Base-by-base conservation (phyloP, 192 early-diverging fungal genomes). In the Coemansia sp. region DNA sequence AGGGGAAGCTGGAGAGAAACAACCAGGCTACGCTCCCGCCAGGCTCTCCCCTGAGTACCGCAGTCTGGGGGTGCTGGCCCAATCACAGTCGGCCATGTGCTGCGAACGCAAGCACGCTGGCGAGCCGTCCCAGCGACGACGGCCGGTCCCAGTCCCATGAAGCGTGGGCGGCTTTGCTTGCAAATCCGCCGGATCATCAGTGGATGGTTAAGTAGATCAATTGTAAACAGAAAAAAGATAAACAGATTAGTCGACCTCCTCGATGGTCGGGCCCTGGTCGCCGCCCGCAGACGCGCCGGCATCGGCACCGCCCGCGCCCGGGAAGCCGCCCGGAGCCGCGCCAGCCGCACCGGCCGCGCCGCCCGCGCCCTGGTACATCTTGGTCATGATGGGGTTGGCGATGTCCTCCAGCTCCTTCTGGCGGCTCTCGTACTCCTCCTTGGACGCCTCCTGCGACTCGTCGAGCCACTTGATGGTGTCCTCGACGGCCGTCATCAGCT, bases 371-470 rank as follows among this genome's bases (percentile, higher is more conserved):
- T 87, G 83, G 82, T 98, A 97, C 71, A 98, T 69, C 81, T 90
- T 92, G 72, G 79, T 87, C 90, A 97, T 97, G 85, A 99, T 96
- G 62, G 94, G 93, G 86, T 95, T 94, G 63, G 93, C 92, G 54
- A 90, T 60, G 63, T 82, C 82, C 82, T 97, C 92, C 46, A 99
- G 84, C 61, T 93, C 87, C 87, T 96, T 97, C 82, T 94, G 90
- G 71, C 84, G 84, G 67, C 81, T 62, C 79, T 97, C 93, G 74
- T 89, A 97, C 84, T 99, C 96, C 78, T 97, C 94, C 84, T 94
- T 99, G 68, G 88, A 85, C 45, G 90, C 96, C 82, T 97, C 96
- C 63, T 90, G 87, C 71, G 87, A 90, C 54, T 80, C 70, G 66
- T 99, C 93, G 62, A 99, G 82, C 93, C 94, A 99, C 65, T 87